Conservation (phyloP, 1,284 basidiomycete species). For the Entoloma clypeatum region DNA sequence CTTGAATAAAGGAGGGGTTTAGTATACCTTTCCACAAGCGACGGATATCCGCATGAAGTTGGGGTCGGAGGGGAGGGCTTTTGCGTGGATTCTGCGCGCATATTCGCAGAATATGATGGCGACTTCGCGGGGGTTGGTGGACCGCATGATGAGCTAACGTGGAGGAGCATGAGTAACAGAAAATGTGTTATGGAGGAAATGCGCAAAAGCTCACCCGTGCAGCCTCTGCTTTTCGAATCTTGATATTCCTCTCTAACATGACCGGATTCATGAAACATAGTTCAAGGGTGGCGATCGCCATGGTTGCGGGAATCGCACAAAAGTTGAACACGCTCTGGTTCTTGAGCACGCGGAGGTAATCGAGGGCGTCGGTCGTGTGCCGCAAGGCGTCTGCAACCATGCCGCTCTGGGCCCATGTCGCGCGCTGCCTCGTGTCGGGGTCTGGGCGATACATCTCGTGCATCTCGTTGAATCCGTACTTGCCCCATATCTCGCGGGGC, state of each 20-base stretch:
- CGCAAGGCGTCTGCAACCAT: slow-evolving; percentile 91
- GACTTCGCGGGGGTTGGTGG: slow-evolving; percentile 91
- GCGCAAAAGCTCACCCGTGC: slow-evolving; percentile 56
- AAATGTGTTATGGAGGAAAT: not conserved
- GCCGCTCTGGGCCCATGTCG: slow-evolving; percentile 77
- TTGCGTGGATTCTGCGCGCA: slow-evolving; percentile 79
- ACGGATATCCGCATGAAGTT: slow-evolving; percentile 82
- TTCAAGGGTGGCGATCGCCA: slow-evolving; percentile 95
- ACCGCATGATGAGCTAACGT: slow-evolving; percentile 82
- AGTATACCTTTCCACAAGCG: slow-evolving; percentile 65
- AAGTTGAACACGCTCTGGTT: slow-evolving; percentile 97
- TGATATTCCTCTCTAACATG: slow-evolving; percentile 91
- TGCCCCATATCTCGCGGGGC: slow-evolving; percentile 91
- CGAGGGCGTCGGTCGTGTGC: slow-evolving; percentile 83
- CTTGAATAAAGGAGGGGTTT: not conserved
- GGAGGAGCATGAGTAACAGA: not conserved
- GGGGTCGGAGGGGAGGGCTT: slow-evolving; percentile 79
- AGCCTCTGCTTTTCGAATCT: slow-evolving; percentile 92
- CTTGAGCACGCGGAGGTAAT: slow-evolving; percentile 85
- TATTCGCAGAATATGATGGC: slow-evolving; percentile 86
- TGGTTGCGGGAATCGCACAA: slow-evolving; percentile 91
- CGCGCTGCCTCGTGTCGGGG: slow-evolving; percentile 57
- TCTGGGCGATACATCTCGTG: slow-evolving; percentile 54
- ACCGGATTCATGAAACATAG: slow-evolving; percentile 90
- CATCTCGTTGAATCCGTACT: slow-evolving; percentile 70